phyloP scores from a whole-genome alignment of 768 basidiomycete species.

The Nidularia sp. region DNA sequence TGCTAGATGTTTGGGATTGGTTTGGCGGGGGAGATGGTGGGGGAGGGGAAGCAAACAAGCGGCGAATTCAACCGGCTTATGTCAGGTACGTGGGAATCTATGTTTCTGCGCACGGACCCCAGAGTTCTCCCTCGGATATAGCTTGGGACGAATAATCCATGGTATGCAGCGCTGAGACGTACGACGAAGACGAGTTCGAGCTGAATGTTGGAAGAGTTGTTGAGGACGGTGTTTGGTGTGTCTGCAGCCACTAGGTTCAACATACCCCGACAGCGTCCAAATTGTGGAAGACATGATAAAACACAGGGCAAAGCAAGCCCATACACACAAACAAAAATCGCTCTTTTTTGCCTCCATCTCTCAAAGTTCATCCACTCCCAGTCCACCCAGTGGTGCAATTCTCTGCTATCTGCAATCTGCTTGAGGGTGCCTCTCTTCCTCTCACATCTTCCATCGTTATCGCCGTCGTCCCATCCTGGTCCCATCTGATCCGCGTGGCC shows the following conservation, averaged over 20 bases:
- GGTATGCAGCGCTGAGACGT: constrained; percentile 1
- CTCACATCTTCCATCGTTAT: neutral
- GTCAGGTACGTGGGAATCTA: constrained; percentile 58
- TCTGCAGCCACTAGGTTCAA: constrained; percentile 52
- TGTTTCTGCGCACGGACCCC: constrained; percentile 55
- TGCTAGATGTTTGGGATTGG: constrained; percentile 30
- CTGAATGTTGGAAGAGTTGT: constrained; percentile 18
- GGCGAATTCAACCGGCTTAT: constrained; percentile 41
- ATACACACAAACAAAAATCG: constrained; percentile 40
- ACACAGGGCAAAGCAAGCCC: constrained; percentile 53
- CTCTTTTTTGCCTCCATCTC: neutral
- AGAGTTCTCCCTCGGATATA: constrained; percentile 3
- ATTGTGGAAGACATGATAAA: constrained; percentile 73
- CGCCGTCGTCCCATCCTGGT: neutral
- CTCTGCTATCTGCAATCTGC: no score
- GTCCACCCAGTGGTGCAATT: no score
- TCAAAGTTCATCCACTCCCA: neutral
- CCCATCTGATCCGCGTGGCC: neutral
- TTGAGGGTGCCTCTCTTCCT: no score
- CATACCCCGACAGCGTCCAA: constrained; percentile 66
- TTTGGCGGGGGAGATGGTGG: constrained; percentile 38
- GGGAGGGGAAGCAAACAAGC: constrained; percentile 43
- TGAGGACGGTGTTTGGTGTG: constrained; percentile 40
- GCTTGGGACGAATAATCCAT: constrained; percentile 5
- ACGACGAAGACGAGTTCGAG: constrained; percentile 2